A percentile compares a stretch with the other conserved stretches of the same genome.
These are phyloP conservation scores for Teunomyces pallodes DNA, from an alignment of 805 yeast species.

Conservation along the genomic window DNA sequence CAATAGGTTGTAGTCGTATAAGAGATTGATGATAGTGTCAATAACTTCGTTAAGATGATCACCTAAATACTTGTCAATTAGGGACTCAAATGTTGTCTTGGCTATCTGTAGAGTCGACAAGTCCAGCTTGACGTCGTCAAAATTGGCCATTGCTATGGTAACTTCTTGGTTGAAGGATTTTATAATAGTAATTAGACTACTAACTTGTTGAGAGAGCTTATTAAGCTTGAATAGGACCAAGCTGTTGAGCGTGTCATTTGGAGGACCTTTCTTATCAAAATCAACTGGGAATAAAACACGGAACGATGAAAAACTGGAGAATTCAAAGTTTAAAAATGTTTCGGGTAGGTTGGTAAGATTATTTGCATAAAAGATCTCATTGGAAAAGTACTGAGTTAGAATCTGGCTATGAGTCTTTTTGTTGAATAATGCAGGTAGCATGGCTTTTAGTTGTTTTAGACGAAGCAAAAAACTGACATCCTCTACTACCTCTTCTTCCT, in stretches of 20 bases:
- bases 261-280: neutral
- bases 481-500: neutral
- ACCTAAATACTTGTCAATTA: conserved; percentile 10
- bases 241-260: neutral
- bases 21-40: conserved; percentile 10
- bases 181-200: conserved; percentile 5
- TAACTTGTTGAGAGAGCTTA: conserved; percentile 5
- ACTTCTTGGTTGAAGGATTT: conserved; percentile 9
- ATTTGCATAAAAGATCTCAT: conserved; percentile 14
- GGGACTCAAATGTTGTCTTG: conserved; percentile 6
- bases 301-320: conserved; percentile 4
- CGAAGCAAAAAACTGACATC: neutral
- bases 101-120: conserved; percentile 6
- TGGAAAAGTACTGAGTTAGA: conserved; percentile 11
- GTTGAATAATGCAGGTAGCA: conserved; percentile 7
- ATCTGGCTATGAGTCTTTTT: neutral
- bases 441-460: conserved; percentile 3
- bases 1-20: conserved; percentile 11
- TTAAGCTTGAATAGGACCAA: conserved; percentile 6
- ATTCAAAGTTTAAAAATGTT: conserved; percentile 10
- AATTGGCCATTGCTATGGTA: neutral
- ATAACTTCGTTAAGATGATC: conserved; percentile 9
- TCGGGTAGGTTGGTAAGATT: conserved; percentile 9
- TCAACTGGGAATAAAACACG: conserved; percentile 5
- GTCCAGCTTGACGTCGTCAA: neutral